These are phyloP conservation scores for Coemansia sp. DNA, from an alignment of 192 early-diverging fungal genomes.

Conservation along the genomic window DNA sequence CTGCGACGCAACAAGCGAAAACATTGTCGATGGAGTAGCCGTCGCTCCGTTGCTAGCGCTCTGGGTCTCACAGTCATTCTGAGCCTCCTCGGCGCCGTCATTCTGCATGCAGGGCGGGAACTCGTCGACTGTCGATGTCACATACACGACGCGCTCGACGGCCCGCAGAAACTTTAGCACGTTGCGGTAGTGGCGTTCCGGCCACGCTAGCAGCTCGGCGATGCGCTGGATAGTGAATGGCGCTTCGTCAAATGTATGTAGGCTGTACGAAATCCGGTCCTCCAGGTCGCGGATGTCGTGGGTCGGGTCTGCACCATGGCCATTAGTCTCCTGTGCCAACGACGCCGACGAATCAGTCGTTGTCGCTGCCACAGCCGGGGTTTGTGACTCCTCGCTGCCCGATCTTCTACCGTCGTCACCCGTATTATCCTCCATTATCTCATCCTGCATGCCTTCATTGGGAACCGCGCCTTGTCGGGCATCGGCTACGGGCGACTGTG, in stretches of 20 bases:
- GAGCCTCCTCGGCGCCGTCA: not conserved
- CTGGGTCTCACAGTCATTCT: too few species aligned
- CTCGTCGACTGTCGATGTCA: slow-evolving; percentile 50
- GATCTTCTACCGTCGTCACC: not conserved
- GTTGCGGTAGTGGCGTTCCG: slow-evolving; percentile 43
- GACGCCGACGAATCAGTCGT: not conserved
- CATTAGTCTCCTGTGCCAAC: slow-evolving; percentile 2
- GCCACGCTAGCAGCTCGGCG: slow-evolving; percentile 39
- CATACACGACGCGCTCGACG: slow-evolving; percentile 43
- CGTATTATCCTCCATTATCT: not conserved
- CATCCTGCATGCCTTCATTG: not conserved
- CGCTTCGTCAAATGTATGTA: slow-evolving; percentile 48
- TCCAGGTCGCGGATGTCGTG: slow-evolving; percentile 35
- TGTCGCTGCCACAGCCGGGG: not conserved
- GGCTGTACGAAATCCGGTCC: slow-evolving; percentile 34
- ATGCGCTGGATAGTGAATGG: slow-evolving; percentile 53
- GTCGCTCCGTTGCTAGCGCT: too few species aligned
- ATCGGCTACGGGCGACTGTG: not conserved
- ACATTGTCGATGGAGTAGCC: not conserved
- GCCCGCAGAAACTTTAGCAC: slow-evolving; percentile 47
- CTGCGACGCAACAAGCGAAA: not conserved
- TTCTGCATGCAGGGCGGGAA: slow-evolving; percentile 14
- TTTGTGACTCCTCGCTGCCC: not conserved
- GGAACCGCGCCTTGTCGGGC: not conserved
- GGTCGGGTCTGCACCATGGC: not conserved